Base-by-base conservation (phyloP, 2,329 filamentous ascomycete species). In the Pestalotiopsis sp. region DNA sequence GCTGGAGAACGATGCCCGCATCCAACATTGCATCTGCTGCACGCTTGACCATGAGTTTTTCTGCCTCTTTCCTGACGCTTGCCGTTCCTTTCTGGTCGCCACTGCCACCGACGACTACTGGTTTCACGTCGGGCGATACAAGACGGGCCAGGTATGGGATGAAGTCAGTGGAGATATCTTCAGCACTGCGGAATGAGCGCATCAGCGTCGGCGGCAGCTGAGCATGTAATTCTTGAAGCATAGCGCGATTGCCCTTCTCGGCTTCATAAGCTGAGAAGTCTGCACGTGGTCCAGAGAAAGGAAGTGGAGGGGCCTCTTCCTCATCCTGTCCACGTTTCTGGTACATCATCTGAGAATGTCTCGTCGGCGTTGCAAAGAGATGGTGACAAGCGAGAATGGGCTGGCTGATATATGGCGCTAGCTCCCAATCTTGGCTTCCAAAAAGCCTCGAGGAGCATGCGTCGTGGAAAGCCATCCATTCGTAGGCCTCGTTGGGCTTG, bases 391-490 rank as follows among this genome's bases (percentile, higher is more conserved):
- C 96, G 1, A 98, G 87, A 17, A 96, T 88, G 0, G 95, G 91
- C 73, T 96, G 93, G 75, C 91, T 93, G 63, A 98, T 87, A 78
- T 99, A 99, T 0, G 93, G 91, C 0, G 88, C 89, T 17, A 99
- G 84, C 79, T 99, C 96, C 93, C 96, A 99, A 68, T 97, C 95
- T 78, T 98, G 95, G 69, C 88, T 91, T n/a, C 89, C 84, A 77
- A 91, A 97, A 1, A 98, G 87, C 52, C 91, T 90, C 0, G 91
- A 90, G 27, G 93, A 94, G 71, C 97, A 67, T 11, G 66, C 25
- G 74, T 93, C 91, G 77, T 93, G 90, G 77, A 93, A 93, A 75
- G 91, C 84, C 11, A 94, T 84, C 91, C 91, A 93, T 73, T 93
- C 91, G 74, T 92, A 92, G 5, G 78, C 79, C 1, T 88, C 83